Evolutionary conservation across 768 basidiomycete species (phyloP).

Genomic region (Termitomyces titanicus): DNA sequence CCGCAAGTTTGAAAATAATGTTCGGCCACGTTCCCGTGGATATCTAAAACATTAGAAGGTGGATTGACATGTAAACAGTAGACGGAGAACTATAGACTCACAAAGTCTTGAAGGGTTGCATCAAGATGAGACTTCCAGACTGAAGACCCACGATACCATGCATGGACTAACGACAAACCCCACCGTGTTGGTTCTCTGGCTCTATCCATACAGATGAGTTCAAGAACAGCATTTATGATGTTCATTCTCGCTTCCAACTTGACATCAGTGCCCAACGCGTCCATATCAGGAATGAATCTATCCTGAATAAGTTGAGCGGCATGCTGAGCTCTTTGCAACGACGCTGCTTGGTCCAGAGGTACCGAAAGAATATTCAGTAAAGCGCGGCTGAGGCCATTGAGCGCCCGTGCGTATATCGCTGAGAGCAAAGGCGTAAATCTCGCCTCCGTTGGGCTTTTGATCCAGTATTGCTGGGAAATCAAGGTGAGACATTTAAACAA

Average conservation of each 20-base stretch:
- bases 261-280: constrained; percentile 27
- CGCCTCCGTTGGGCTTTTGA: constrained; percentile 23
- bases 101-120: constrained; percentile 35
- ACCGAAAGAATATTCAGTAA: constrained; percentile 16
- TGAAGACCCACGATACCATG: constrained; percentile 37
- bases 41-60: constrained; percentile 27
- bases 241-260: constrained; percentile 32
- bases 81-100: constrained; percentile 21
- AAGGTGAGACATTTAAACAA: background rate
- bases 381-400: constrained; percentile 31
- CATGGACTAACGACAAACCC: constrained; percentile 25
- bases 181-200: constrained; percentile 25
- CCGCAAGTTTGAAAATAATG: constrained; percentile 35
- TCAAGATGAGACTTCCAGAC: constrained; percentile 44
- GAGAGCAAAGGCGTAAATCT: constrained; percentile 41
- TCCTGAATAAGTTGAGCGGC: constrained; percentile 37
- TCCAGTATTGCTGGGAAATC: constrained; percentile 47
- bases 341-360: constrained; percentile 15
- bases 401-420: constrained; percentile 44
- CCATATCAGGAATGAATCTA: constrained; percentile 47
- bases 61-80: constrained; percentile 2
- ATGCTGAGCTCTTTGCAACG: constrained; percentile 21
- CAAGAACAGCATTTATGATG: constrained; percentile 41
- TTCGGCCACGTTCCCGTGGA: constrained; percentile 38
- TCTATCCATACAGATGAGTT: constrained; percentile 28